Evolutionary conservation across 2,329 filamentous ascomycete genomes (phyloP).

Genomic region (Botrytis deweyae): DNA sequence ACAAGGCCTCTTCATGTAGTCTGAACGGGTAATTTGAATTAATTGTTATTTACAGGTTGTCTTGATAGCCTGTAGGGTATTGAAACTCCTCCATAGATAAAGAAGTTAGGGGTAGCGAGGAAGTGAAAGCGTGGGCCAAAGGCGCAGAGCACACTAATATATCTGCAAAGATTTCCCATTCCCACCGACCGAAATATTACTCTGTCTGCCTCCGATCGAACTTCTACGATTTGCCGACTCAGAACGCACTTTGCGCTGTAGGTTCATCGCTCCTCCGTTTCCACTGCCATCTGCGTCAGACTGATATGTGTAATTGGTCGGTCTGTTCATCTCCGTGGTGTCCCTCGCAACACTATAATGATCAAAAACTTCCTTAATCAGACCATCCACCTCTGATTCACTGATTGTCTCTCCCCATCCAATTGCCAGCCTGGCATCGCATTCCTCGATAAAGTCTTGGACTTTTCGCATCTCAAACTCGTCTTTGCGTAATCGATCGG

Average conservation of each 20-base stretch:
- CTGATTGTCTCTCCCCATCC: constrained; percentile 25
- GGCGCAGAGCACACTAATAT: background rate
- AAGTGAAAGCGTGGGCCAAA: background rate
- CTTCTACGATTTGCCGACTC: background rate
- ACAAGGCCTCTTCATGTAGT: background rate
- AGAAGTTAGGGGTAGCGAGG: too few species aligned
- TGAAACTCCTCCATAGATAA: background rate
- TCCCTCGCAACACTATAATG: constrained; percentile 35
- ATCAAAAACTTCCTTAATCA: constrained; percentile 34
- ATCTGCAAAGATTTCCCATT: constrained; percentile 18
- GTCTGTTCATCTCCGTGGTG: constrained; percentile 35
- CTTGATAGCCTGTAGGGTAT: background rate
- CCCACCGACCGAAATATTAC: constrained; percentile 16
- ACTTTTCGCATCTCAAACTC: constrained; percentile 48
- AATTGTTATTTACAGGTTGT: background rate
- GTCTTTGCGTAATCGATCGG: constrained; percentile 48
- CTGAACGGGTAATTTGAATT: background rate
- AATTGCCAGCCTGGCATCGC: constrained; percentile 46
- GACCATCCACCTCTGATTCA: constrained; percentile 28
- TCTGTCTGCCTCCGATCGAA: constrained; percentile 11
- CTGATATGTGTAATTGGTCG: constrained; percentile 34
- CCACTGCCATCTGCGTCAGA: constrained; percentile 46
- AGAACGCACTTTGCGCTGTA: background rate
- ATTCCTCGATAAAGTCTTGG: constrained; percentile 56
- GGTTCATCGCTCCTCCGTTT: background rate